Evolutionary conservation across 2,329 filamentous ascomycete species (phyloP).

Genomic region (Cryphonectria nitschkei): DNA sequence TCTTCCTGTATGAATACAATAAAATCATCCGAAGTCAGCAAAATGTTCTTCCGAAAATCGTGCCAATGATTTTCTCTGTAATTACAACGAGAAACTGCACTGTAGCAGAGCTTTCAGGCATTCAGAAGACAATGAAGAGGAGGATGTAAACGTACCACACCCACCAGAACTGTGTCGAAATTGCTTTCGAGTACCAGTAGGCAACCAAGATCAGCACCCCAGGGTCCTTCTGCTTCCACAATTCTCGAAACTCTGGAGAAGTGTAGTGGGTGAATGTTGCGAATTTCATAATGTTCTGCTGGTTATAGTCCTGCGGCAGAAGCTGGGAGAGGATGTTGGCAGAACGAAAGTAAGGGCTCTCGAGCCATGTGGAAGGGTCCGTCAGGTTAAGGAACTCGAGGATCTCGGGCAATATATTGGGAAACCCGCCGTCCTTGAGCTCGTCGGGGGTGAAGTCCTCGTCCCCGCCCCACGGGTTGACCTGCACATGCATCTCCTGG

Average conservation of each 20-base stretch:
- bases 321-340: constrained; percentile 44
- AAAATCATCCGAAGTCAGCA: neutral
- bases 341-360: constrained; percentile 41
- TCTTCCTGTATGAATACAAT: constrained; percentile 32
- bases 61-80: neutral
- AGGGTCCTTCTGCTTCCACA: constrained; percentile 56
- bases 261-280: constrained; percentile 52
- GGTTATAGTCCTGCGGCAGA: constrained; percentile 40
- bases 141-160: constrained; percentile 34
- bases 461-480: neutral
- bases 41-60: neutral
- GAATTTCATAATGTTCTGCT: constrained; percentile 49
- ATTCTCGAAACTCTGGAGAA: constrained; percentile 44
- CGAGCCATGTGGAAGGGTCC: constrained; percentile 29
- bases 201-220: constrained; percentile 58
- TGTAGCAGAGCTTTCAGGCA: too few relatives aligned
- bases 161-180: constrained; percentile 50
- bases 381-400: constrained; percentile 36
- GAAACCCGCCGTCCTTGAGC: constrained; percentile 25
- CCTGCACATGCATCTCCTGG: constrained; percentile 30
- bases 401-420: constrained; percentile 40
- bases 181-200: constrained; percentile 59
- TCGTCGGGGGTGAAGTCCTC: constrained; percentile 27
- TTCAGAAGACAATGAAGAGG: neutral
- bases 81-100: too few relatives aligned